Evolutionary conservation across 2,329 filamentous ascomycete species (phyloP), one percentile per base, ranked within the genome.

Genomic region (Fusarium tupiense): DNA sequence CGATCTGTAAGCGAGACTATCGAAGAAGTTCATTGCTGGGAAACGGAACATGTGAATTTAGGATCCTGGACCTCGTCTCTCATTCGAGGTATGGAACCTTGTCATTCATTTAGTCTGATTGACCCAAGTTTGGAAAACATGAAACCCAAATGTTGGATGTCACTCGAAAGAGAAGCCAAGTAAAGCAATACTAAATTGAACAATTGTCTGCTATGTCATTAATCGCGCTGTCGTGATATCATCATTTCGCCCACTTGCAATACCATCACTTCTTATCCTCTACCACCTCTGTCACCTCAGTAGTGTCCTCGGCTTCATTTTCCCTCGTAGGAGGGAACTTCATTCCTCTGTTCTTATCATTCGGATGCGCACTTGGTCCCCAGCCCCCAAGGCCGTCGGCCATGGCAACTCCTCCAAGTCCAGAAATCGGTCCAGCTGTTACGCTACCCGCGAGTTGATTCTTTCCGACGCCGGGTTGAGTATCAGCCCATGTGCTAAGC

Each of bases 1-100:
- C 78, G 88, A 87, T n/a, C 84, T 89, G 82, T 90, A 84, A 58
- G 24, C 16, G 20, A n/a, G 31, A 19, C 47, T 8, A 13, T 12
- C 10, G 14, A 31, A n/a, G 22, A 38, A 26, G 29, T n/a, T 41
- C 52, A 47, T 13, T 11, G 16, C 3, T 19, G 26, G 13, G 53
- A 46, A 53, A 52, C 16, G 40, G 47, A 54, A 70, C 17, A 41
- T 24, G 24, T 50, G 43, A 20, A 62, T 40, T 52, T n/a, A 54
- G 59, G 56, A 43, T 47, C 33, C 29, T 26, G 12, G 35, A 38
- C 44, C 37, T 47, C 41, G 52, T 68, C 76, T 65, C 54, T 78
- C 76, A 8, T 74, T 77, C 43, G 31, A 50, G 61, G 44, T 17
- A 58, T 54, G 58, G 50, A 68, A 35, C 38, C 26, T 62, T 57